Evolutionary conservation across 2,329 filamentous ascomycete species (phyloP).

Genomic region (Monilinia polystroma): DNA sequence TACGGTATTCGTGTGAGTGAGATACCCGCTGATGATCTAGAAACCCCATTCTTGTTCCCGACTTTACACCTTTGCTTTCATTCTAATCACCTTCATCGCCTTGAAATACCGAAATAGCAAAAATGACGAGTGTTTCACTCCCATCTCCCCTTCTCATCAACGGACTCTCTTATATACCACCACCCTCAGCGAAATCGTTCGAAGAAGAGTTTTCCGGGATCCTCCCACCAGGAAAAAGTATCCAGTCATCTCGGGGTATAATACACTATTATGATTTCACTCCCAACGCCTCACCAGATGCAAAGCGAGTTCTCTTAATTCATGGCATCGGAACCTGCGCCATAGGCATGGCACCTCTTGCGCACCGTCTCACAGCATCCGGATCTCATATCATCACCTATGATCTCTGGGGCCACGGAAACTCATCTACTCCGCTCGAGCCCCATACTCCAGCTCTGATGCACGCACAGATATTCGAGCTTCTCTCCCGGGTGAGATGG

Average conservation of each 20-base stretch:
- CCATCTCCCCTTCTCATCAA: background rate
- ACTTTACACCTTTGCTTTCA: background rate
- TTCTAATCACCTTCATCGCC: background rate
- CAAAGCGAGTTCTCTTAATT: conserved; percentile 45
- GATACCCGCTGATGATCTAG: background rate
- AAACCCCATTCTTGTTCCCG: background rate
- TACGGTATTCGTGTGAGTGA: background rate
- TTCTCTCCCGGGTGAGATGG: background rate
- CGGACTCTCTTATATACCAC: background rate
- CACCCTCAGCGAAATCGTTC: background rate
- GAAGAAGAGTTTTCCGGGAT: conserved; percentile 10
- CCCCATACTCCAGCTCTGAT: conserved; percentile 47
- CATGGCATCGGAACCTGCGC: conserved; percentile 54
- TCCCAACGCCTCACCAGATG: background rate
- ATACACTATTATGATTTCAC: conserved; percentile 27
- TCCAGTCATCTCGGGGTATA: conserved; percentile 24
- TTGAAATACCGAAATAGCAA: background rate
- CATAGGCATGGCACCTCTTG: conserved; percentile 47
- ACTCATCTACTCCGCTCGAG: conserved; percentile 48
- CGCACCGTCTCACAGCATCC: conserved; percentile 39
- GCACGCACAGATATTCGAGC: conserved; percentile 42
- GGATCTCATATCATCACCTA: conserved; percentile 47
- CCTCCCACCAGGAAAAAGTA: conserved; percentile 2
- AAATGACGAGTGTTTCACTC: background rate
- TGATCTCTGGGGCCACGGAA: conserved; percentile 55